Percentiles rank a stretch among this genome's conserved stretches.
phyloP scores from a whole-genome alignment of 768 basidiomycete species.

The Suillus brevipes region DNA sequence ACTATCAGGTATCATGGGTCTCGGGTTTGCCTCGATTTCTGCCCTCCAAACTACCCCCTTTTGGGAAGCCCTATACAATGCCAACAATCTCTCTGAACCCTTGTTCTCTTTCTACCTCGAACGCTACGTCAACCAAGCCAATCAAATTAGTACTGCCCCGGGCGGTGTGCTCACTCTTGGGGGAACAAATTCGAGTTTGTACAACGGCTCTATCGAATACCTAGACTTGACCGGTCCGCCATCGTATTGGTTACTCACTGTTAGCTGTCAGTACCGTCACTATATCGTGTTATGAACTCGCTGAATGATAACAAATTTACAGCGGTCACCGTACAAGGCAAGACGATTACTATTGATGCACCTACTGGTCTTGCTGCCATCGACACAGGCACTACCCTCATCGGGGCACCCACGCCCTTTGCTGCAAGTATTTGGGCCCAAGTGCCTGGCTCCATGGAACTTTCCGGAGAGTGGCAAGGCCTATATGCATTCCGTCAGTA shows the following conservation, averaged over 20 bases:
- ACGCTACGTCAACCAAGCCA: conserved; percentile 42
- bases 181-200: conserved; percentile 59
- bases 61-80: conserved; percentile 56
- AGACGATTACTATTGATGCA: conserved; percentile 42
- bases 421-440: conserved; percentile 63
- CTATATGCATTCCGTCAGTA: conserved; percentile 78
- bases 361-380: conserved; percentile 66
- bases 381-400: conserved; percentile 93
- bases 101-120: conserved; percentile 69
- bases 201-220: conserved; percentile 70
- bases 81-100: conserved; percentile 43
- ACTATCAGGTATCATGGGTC: conserved; percentile 73
- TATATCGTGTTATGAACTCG: background rate
- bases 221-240: conserved; percentile 32
- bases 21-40: conserved; percentile 65
- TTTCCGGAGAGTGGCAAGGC: conserved; percentile 52
- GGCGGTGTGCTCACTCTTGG: conserved; percentile 78
- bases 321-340: conserved; percentile 65
- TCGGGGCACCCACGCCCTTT: conserved; percentile 74
- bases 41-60: conserved; percentile 58
- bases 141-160: conserved; percentile 38
- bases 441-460: conserved; percentile 54
- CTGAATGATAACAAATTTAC: conserved; percentile 5
- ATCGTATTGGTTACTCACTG: conserved; percentile 60
- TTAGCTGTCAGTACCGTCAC: conserved; percentile 44